Evolutionary conservation across 2,329 filamentous ascomycete species (phyloP), one percentile per base, ranked within the genome.

Genomic region (Cladorrhinum sp.): DNA sequence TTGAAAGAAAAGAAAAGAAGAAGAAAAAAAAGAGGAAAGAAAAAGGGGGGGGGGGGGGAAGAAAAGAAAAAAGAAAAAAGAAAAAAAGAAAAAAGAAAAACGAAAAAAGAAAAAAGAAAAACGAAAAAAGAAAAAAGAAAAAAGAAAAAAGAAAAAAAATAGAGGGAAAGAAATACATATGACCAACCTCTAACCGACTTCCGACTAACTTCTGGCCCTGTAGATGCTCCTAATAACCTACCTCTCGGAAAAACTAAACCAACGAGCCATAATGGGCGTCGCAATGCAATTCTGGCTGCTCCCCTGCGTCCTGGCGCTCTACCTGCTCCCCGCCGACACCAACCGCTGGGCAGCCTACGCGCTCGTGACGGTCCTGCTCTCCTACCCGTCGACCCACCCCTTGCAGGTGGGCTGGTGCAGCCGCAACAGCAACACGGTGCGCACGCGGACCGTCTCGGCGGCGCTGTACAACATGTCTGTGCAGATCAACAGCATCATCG

Each of bases 381-480:
- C 75, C 28, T 82, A 81, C 56, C 80, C 80, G 0, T 81, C 79
- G 62, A 77, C 76, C 48, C 80, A 84, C 63, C 75, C 80, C 2
- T 76, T 80, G 28, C 70, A 79, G 14, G 79, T 80, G 1, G 76
- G 73, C 3, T 81, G 78, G 80, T 78, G 75, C 65, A 76, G 77
- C 5, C 72, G 75, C 55, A 79, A 80, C 66, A 76, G 75, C 60
- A 81, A 81, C 63, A 73, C 77, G 2, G 80, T 82, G 16, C 73
- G 79, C 33, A 80, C 78, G 1, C 71, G 79, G 4, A 76, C 79
- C 10, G 76, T 82, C 6, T 77, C 74, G 33, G 78, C 79, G 0
- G 79, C 79, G 2, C 63, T 81, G 24, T 82, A 82, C 71, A 82
- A 82, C 65, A 81, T 81, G 71, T 75, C 77, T 30, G 75, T 79